A percentile compares a stretch with the other conserved stretches of the same genome.
Conservation (phyloP, 805 yeast species). For the Deakozyma indianensis region DNA sequence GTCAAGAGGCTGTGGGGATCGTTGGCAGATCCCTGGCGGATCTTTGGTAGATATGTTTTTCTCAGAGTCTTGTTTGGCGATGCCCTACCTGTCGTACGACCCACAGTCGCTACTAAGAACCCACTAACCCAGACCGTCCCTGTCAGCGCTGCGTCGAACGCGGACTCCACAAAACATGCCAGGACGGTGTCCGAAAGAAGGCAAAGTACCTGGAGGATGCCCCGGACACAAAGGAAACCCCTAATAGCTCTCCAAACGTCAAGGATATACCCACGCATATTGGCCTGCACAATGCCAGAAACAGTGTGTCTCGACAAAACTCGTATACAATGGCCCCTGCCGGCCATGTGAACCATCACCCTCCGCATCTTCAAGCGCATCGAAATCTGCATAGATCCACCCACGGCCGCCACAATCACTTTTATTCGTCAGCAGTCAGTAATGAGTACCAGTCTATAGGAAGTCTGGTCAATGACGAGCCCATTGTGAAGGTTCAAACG, state of each 20-base stretch:
- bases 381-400: neutral
- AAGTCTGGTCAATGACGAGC: neutral
- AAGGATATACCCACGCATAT: neutral
- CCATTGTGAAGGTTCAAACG: neutral
- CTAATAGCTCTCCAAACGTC: constrained; percentile 4
- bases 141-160: constrained; percentile 65
- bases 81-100: no score
- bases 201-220: constrained; percentile 63
- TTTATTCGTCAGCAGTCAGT: neutral
- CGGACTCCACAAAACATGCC: constrained; percentile 56
- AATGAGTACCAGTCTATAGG: neutral
- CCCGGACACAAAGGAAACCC: constrained; percentile 20
- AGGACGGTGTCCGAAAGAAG: constrained; percentile 83
- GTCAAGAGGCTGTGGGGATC: no score
- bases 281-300: neutral
- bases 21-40: no score
- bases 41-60: no score
- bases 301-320: no score
- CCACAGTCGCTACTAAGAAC: no score
- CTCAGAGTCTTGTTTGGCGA: no score
- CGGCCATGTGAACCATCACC: neutral
- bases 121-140: constrained; percentile 57
- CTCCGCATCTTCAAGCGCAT: neutral
- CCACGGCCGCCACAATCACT: neutral
- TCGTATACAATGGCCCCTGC: neutral